Base-by-base conservation (phyloP, 2,329 filamentous ascomycete species). In the Nannizziopsis barbatae region DNA sequence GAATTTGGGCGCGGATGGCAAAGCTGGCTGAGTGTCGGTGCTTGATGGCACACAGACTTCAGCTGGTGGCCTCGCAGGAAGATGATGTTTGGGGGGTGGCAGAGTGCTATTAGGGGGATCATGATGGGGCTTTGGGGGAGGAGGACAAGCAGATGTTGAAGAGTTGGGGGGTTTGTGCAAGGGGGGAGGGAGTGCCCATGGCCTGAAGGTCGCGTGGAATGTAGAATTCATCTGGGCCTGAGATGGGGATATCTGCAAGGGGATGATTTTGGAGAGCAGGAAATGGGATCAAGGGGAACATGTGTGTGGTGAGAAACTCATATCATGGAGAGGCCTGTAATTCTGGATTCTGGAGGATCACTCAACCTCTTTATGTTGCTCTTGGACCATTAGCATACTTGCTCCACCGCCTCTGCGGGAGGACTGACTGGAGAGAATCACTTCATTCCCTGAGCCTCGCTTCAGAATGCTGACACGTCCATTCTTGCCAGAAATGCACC, bases 11-110 rank as follows among this genome's bases (percentile, higher is more conserved):
- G n/a, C 14, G 12, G 42, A 45, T 37, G 42, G 42, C 14, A 17
- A 18, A 45, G 5, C 12, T 18, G 8, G 31, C n/a, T 18, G 14
- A 17, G 18, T 20, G 30, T 45, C n/a, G n/a, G 31, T 45, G 30
- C 31, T 36, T 17, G 15, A 45, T n/a, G 31, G 42, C 42, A 45
- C 14, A n/a, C 42, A 45, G 15, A 45, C 42, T 45, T 45, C 42
- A 18, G 42, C 31, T 36, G 31, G 42, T 10, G 31, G 31, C 15
- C 42, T 45, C 15, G 42, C 42, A 45, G 14, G 31, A 17, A 45
- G 42, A n/a, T 17, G n/a, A 36, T 36, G 42, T 17, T 35, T 36
- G 42, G 32, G 15, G 14, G 14, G 5, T 36, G 42, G 41, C 41
- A 31, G 40, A 42, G 40, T 33, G 27, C 41, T 43, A 15, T 30